Base-by-base conservation (phyloP, 495 filamentous ascomycete species). In the Pyrenula massariospora region DNA sequence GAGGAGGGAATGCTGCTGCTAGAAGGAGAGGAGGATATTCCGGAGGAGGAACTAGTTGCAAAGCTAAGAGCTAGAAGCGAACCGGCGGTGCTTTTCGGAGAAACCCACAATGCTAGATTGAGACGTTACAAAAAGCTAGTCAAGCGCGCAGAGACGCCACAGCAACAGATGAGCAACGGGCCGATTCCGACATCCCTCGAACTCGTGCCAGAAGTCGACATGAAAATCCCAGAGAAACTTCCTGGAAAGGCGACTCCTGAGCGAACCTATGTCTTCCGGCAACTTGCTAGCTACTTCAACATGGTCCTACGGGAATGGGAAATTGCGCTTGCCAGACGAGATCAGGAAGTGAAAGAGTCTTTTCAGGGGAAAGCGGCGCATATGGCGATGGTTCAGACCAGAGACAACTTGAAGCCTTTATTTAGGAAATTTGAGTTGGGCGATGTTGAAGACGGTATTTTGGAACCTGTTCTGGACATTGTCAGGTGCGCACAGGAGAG, bases 221-320 rank as follows among this genome's bases (percentile, higher is more conserved):
- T 97, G 91, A 88, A 89, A 64, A 81, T 97, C 8, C 73, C 84
- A 2, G 63, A 70, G 31, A 79, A 71, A 20, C 66, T 85, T 49
- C 88, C 82, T 5, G 63, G 51, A 66, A 76, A 63, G 66, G 83
- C 2, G 25, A 68, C 2, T 84, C 83, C 65, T 62, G 81, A 68
- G 0, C 79, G 80, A 11, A 67, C 75, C 21, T 86, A 83, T 65
- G 72, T 98, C 36, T 91, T 85, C 77, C 80, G 91, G 0, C 93
- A 98, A 70, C 76, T 98, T 56, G 85, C 85, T 3, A 88, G 85
- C 12, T 98, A 95, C 68, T 97, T 98, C 76, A 88, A 85, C 58
- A 86, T 98, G 84, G 82, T 98, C 20, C 74, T 98, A 47, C 76
- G 73, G 25, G 93, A 95, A 69, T 98, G 94, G 94, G 84, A 87